A percentile compares a stretch with the other conserved stretches of the same genome.
Conservation (phyloP, 192 early-diverging fungal species). For the Umbelopsis isabellina region DNA sequence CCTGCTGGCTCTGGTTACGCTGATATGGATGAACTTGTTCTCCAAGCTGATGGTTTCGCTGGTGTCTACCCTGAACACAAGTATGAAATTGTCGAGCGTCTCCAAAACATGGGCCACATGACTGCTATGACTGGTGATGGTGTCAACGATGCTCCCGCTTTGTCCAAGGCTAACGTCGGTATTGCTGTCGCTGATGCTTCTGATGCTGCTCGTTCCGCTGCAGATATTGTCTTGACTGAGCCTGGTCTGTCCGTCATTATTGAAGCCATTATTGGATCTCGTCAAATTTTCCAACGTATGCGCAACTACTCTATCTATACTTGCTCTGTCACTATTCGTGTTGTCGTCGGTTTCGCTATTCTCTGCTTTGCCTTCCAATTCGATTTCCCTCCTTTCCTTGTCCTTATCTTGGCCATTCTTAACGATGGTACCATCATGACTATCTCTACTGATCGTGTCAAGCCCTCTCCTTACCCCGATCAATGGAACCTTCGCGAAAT, state of each 20-base stretch:
- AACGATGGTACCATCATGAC: constrained; percentile 94
- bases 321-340: constrained; percentile 85
- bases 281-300: constrained; percentile 97
- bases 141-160: constrained; percentile 74
- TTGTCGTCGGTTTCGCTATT: constrained; percentile 73
- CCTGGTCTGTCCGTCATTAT: constrained; percentile 87
- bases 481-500: constrained; percentile 91
- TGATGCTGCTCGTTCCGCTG: constrained; percentile 77
- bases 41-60: constrained; percentile 69
- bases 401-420: constrained; percentile 87
- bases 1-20: constrained; percentile 60
- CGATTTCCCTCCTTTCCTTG: constrained; percentile 82
- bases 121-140: constrained; percentile 75
- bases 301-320: constrained; percentile 90
- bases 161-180: constrained; percentile 74
- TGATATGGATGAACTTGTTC: constrained; percentile 61
- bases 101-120: constrained; percentile 73
- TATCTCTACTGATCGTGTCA: constrained; percentile 87
- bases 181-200: constrained; percentile 77
- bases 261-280: constrained; percentile 88
- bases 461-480: constrained; percentile 80
- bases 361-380: constrained; percentile 80
- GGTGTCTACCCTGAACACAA: constrained; percentile 72
- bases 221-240: constrained; percentile 79
- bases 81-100: constrained; percentile 70